A percentile compares a stretch with the other conserved stretches of the same genome.
phyloP scores from a whole-genome alignment of 2,329 filamentous ascomycete genomes.

The Botrytis galanthina region DNA sequence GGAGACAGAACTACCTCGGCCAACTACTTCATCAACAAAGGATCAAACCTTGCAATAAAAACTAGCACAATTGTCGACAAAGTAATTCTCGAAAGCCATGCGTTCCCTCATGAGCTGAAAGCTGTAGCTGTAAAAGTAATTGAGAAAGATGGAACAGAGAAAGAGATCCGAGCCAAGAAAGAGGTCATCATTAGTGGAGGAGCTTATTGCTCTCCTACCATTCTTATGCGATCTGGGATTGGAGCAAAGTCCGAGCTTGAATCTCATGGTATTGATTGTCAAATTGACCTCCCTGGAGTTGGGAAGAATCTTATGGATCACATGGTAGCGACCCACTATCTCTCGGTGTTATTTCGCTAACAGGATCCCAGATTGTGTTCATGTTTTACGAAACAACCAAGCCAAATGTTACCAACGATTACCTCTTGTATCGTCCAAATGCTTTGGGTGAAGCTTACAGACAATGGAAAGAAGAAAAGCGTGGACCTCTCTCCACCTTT shows the following conservation, averaged over 20 bases:
- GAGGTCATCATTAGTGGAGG: slow-evolving; percentile 52
- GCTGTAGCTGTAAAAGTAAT: slow-evolving; percentile 48
- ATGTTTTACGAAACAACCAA: slow-evolving; percentile 59
- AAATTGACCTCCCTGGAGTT: slow-evolving; percentile 59
- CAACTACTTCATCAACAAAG: slow-evolving; percentile 48
- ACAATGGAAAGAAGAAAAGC: slow-evolving; percentile 57
- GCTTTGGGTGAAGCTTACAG: slow-evolving; percentile 50
- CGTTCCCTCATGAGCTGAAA: slow-evolving; percentile 38
- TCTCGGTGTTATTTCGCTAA: slow-evolving; percentile 11
- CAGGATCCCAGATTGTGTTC: slow-evolving; percentile 48
- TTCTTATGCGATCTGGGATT: slow-evolving; percentile 48
- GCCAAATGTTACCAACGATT: slow-evolving; percentile 53
- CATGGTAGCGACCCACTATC: slow-evolving; percentile 39
- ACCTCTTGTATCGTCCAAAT: slow-evolving; percentile 54
- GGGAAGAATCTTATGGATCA: slow-evolving; percentile 61
- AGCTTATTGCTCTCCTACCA: slow-evolving; percentile 47
- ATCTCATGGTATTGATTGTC: slow-evolving; percentile 48
- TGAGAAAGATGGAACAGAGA: slow-evolving; percentile 42
- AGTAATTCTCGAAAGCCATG: slow-evolving; percentile 45
- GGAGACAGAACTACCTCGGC: slow-evolving; percentile 53
- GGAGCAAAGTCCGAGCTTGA: slow-evolving; percentile 44
- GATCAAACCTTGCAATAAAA: slow-evolving; percentile 42
- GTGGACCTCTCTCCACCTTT: slow-evolving; percentile 58
- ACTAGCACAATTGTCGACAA: slow-evolving; percentile 52
- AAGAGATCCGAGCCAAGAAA: slow-evolving; percentile 43